Conservation (phyloP, 192 early-diverging fungal genomes). For the Gaertneriomyces sp. region DNA sequence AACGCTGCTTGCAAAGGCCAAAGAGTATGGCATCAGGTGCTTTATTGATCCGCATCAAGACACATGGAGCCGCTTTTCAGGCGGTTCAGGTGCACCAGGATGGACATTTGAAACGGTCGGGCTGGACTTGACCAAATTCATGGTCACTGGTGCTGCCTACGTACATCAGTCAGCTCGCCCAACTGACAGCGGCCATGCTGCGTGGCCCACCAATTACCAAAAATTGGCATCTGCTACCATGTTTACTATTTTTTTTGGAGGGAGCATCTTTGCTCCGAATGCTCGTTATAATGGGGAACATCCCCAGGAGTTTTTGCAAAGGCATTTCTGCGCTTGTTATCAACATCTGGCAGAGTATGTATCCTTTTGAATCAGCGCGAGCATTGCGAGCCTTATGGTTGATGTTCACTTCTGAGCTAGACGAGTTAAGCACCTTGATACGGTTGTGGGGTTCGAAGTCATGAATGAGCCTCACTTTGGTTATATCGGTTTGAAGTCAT, state of each 20-base stretch:
- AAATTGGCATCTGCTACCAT: conserved; percentile 79
- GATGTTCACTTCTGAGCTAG: conserved; percentile 24
- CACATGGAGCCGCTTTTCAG: conserved; percentile 65
- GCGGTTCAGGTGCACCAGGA: conserved; percentile 79
- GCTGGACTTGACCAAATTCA: conserved; percentile 68
- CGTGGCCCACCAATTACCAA: conserved; percentile 87
- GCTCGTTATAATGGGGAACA: conserved; percentile 61
- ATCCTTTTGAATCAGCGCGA: not conserved
- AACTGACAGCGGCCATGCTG: conserved; percentile 42
- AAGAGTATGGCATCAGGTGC: conserved; percentile 73
- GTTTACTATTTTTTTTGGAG: conserved; percentile 79
- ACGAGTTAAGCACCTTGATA: conserved; percentile 59
- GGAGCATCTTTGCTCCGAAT: conserved; percentile 69
- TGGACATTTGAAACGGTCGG: conserved; percentile 86
- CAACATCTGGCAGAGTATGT: conserved; percentile 61
- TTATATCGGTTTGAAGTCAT: conserved; percentile 64
- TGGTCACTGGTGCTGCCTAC: conserved; percentile 72
- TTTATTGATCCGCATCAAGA: conserved; percentile 91
- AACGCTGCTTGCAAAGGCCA: conserved; percentile 59
- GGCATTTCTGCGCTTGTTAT: conserved; percentile 64
- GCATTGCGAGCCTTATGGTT: not conserved
- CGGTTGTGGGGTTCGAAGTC: conserved; percentile 75
- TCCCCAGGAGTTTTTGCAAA: conserved; percentile 66
- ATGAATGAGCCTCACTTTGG: conserved; percentile 76
- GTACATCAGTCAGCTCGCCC: conserved; percentile 54